phyloP scores from a whole-genome alignment of 176 grass and related monocot species.

The Zoysia japonica region DNA sequence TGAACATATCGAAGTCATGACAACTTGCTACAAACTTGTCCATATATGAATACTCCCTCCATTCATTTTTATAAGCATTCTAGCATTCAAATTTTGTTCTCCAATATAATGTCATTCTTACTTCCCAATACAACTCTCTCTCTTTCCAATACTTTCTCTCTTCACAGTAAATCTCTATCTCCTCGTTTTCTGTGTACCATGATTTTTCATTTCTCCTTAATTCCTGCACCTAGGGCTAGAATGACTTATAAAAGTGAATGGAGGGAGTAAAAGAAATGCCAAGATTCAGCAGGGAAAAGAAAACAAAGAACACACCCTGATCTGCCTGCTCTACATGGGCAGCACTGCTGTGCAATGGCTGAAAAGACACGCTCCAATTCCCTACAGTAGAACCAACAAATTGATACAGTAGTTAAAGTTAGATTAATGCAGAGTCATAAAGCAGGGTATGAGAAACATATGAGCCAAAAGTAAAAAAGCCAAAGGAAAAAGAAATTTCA shows the following conservation, averaged over 20 bases:
- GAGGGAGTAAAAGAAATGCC: neutral
- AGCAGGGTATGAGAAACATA: conserved; percentile 10
- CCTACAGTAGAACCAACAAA: conserved; percentile 41
- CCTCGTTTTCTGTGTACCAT: too few relatives aligned
- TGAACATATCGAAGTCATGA: neutral
- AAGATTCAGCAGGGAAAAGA: neutral
- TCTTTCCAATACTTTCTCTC: too few relatives aligned
- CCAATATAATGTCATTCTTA: too few relatives aligned
- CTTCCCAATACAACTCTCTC: too few relatives aligned
- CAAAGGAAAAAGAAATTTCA: conserved; percentile 21
- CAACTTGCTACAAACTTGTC: neutral
- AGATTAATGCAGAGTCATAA: conserved; percentile 29
- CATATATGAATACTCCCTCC: neutral
- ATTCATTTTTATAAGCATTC: too few relatives aligned
- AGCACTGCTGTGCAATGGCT: conserved; percentile 76
- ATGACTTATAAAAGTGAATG: too few relatives aligned
- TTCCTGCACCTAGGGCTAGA: too few relatives aligned
- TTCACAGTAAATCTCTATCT: too few relatives aligned
- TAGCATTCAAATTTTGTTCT: too few relatives aligned
- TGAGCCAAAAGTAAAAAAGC: conserved; percentile 1
- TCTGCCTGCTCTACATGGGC: conserved; percentile 56
- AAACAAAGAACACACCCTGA: conserved; percentile 33
- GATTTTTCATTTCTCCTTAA: too few relatives aligned
- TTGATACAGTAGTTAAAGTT: conserved; percentile 18
- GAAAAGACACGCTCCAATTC: conserved; percentile 84